Base-by-base conservation (phyloP, 2,329 filamentous ascomycete genomes). In the Monilinia fructicola region DNA sequence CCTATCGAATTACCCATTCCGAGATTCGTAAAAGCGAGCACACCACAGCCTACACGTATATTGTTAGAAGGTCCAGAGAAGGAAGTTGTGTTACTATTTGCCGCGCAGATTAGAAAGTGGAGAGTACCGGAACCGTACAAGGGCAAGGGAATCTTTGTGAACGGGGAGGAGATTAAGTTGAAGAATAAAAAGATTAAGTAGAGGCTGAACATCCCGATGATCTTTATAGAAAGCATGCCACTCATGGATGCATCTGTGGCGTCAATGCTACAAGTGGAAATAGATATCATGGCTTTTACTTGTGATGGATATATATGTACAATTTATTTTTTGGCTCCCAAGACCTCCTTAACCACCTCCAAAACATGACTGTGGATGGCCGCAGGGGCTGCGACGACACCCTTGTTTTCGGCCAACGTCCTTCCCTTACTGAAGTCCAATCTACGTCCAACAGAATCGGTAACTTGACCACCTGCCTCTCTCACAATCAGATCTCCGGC, bases 131-230 rank as follows among this genome's bases (percentile, higher is more conserved):
- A 99, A 81, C 95, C 95, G 71, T 99, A 99, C 81, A 99, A 99
- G 87, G 95, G 95, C 72, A 98, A 99, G 87, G 95, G 95, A 74
- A 96, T 99, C 74, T 99, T 98, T 78, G 89, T 99, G 74, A 96
- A 98, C 76, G 92, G 93, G 70, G 93, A 99, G 84, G 97, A 93
- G 40, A 97, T 99, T 81, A 96, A 90, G 85, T 79, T 99, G 79
- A 99, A 99, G 89, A 90, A 92, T 76, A 99, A 97, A 90, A 95
- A 94, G 86, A 92, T 94, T 79, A 94, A 93, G 84, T 95, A 88
- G 82, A 77, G 52, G 50, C 28, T 68, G 46, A 46, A 52, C 44
- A 60, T 60, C 12, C 14, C 23, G 21, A 38, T 50, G 44, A 59
- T 23, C 72, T 70, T 74, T 73, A 70, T 67, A 71, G 73, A 71